Base-by-base conservation (phyloP, 1,284 basidiomycete genomes). In the Cutaneotrichosporon sp. region DNA sequence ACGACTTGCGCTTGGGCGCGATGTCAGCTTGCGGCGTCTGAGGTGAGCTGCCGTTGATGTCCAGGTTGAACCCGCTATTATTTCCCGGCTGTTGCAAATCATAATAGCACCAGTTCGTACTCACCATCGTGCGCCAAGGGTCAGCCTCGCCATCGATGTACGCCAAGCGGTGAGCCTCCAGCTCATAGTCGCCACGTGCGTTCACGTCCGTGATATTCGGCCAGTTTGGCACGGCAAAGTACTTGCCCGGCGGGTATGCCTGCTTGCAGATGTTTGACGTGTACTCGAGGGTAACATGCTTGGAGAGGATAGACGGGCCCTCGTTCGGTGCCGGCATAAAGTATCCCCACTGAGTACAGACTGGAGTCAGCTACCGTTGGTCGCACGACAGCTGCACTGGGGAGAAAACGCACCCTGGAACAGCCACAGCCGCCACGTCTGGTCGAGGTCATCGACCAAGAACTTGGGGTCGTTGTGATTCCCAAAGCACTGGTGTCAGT, bases 261-360 rank as follows among this genome's bases (percentile, higher is more conserved):
- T 90, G 89, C 63, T 82, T 82, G 81, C 95, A 98, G 65, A 91
- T 87, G 77, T 90, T 90, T 56, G 88, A 85, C 55, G 88, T 85
- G 70, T 92, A 91, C 10, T 89, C 88, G 13, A 94, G 83, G 4
- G 88, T 90, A 52, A 96, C 86, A 86, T 89, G 65, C 61, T 69
- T 67, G 36, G 70, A 75, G 32, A 72, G 62, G 50, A 81, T 77
- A 1, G 70, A 66, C 2, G 76, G 79, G 6, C 78, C 77, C 31
- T 74, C 72, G 4, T 69, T 61, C 5, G 79, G 78, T 10, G 77
- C 76, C 18, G 73, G 72, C 75, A 75, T 75, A 76, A 96, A 94
- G 80, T 93, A 97, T 1, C 94, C 95, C 93, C 94, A 97, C 74
- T 95, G 87, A 0, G 90, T 94, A 81, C 92, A 97, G 64, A 80